These are phyloP conservation scores for Carex kokanica DNA, from an alignment of 176 grass and related monocot species.

Conservation along the genomic window DNA sequence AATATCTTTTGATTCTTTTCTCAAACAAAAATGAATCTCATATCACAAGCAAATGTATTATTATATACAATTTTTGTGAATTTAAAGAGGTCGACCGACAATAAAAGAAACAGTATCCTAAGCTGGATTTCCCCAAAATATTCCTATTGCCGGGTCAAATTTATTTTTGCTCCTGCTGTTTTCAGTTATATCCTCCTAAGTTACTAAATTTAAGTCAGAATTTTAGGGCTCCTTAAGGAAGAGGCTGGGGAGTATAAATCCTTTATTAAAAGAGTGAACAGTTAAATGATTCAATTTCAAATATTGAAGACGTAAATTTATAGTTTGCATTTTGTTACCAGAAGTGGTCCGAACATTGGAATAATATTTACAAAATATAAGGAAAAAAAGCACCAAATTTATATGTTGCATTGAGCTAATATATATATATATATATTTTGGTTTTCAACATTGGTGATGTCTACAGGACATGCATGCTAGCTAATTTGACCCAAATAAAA, in stretches of 20 bases:
- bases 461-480: background rate
- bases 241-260: background rate
- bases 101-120: background rate
- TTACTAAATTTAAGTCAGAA: background rate
- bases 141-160: background rate
- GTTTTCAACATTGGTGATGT: background rate
- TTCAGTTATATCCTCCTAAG: background rate
- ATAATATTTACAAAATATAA: background rate
- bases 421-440: no score
- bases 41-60: background rate
- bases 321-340: background rate
- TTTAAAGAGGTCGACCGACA: background rate
- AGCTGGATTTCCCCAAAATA: background rate
- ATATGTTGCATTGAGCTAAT: background rate
- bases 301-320: background rate
- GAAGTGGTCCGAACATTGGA: background rate
- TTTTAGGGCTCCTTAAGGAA: background rate
- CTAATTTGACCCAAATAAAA: conserved; percentile 7
- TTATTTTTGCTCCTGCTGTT: background rate
- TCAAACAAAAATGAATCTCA: background rate
- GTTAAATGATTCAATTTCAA: no score
- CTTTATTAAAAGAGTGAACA: background rate
- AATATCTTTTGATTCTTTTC: background rate
- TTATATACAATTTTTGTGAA: background rate
- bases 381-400: background rate